A percentile compares a stretch with the other conserved stretches of the same genome.
phyloP scores from a whole-genome alignment of 768 basidiomycete genomes.

The Mycena latifolia region DNA sequence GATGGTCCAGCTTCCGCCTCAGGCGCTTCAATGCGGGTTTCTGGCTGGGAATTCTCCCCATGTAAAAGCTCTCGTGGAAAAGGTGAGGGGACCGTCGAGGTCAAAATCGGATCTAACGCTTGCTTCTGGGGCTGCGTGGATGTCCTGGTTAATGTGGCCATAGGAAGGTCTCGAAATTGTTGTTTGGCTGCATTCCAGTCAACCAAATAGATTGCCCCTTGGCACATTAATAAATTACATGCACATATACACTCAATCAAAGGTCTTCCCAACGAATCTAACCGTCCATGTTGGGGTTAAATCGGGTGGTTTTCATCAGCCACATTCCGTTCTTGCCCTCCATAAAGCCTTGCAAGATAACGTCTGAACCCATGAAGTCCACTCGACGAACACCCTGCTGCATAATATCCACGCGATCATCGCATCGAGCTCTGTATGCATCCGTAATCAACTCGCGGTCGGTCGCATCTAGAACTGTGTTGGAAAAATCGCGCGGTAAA shows the following conservation, averaged over 20 bases:
- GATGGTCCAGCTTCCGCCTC: constrained; percentile 28
- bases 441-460: constrained; percentile 57
- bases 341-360: constrained; percentile 65
- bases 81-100: constrained; percentile 31
- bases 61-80: constrained; percentile 36
- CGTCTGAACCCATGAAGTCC: constrained; percentile 70
- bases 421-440: constrained; percentile 62
- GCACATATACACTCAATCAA: constrained; percentile 2
- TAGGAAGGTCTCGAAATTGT: not conserved
- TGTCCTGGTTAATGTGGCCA: constrained; percentile 35
- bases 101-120: constrained; percentile 19
- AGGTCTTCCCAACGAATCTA: not conserved
- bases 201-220: not conserved
- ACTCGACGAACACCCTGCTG: constrained; percentile 64
- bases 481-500: constrained; percentile 66
- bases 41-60: not conserved
- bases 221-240: no score
- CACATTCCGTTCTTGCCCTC: constrained; percentile 70
- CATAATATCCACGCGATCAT: constrained; percentile 45
- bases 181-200: constrained; percentile 1
- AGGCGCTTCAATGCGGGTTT: constrained; percentile 1
- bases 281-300: constrained; percentile 8
- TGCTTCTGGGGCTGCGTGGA: constrained; percentile 21
- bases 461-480: constrained; percentile 62
- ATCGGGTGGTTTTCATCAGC: constrained; percentile 67